Evolutionary conservation across 2,329 filamentous ascomycete genomes (phyloP).

Genomic region (Nemania serpens): DNA sequence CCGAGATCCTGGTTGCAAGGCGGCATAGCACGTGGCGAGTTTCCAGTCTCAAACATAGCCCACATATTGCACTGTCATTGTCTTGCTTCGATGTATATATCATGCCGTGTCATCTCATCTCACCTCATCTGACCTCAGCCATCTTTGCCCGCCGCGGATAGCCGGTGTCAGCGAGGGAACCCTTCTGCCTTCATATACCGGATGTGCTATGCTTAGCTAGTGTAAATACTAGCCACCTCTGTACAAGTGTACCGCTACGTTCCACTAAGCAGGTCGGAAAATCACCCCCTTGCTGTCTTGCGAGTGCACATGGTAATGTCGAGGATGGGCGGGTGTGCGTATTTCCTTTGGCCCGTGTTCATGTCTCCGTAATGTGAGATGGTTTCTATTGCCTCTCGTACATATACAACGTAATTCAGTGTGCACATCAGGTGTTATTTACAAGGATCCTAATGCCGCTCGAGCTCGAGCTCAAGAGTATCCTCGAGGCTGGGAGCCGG

Average conservation of each 20-base stretch:
- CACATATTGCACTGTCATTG: neutral
- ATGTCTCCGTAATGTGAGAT: conserved; percentile 6
- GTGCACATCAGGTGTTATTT: conserved; percentile 17
- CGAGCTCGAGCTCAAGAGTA: conserved; percentile 8
- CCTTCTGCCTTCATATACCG: neutral
- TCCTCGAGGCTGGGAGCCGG: conserved; percentile 16
- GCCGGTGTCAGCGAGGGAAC: neutral
- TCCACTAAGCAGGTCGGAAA: neutral
- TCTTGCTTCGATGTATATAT: conserved; percentile 17
- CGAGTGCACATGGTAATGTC: no score
- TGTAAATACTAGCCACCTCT: neutral
- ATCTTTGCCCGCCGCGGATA: neutral
- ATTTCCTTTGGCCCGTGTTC: no score
- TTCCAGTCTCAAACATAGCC: neutral
- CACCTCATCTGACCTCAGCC: neutral
- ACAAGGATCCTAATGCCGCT: neutral
- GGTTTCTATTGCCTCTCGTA: conserved; percentile 9
- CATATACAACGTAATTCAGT: conserved; percentile 3
- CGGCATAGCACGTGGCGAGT: no score
- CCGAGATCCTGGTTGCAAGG: neutral
- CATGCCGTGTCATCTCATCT: conserved; percentile 1
- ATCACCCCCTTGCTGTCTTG: neutral
- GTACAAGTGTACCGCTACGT: neutral
- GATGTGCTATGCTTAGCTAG: neutral
- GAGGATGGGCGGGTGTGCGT: no score